Evolutionary conservation across 2,329 filamentous ascomycete genomes (phyloP).

Genomic region (Aspergillus arachidicola): DNA sequence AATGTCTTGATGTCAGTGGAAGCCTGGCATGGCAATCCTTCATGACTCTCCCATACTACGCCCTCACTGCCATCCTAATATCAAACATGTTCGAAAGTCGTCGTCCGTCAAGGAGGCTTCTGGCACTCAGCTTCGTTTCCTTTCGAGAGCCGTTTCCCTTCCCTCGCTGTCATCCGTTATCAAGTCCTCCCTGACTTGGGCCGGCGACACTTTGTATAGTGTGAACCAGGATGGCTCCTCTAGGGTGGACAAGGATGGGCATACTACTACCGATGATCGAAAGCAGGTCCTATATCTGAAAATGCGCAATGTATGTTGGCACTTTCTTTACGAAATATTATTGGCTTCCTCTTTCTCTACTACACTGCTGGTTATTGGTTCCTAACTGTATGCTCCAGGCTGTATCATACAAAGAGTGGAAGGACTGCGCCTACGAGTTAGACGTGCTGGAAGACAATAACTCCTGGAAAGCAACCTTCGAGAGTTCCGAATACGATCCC

Average conservation of each 20-base stretch:
- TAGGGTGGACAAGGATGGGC: constrained; percentile 53
- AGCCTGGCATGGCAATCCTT: constrained; percentile 12
- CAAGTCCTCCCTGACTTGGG: constrained; percentile 37
- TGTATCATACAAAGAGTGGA: constrained; percentile 71
- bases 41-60: constrained; percentile 11
- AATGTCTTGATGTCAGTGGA: not conserved
- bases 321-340: not conserved
- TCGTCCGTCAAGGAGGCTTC: constrained; percentile 2
- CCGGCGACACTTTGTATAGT: constrained; percentile 33
- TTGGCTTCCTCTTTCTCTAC: not conserved
- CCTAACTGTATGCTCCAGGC: constrained; percentile 53
- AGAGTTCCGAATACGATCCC: constrained; percentile 72
- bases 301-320: constrained; percentile 64
- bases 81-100: constrained; percentile 18
- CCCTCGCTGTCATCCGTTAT: constrained; percentile 39
- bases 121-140: constrained; percentile 16
- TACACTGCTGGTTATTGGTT: not conserved
- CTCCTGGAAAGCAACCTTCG: constrained; percentile 72
- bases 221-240: constrained; percentile 57
- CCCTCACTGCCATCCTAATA: constrained; percentile 27
- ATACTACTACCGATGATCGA: constrained; percentile 56
- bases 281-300: constrained; percentile 65
- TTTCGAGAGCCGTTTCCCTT: constrained; percentile 32
- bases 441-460: constrained; percentile 80
- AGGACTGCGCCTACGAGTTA: constrained; percentile 72